Conservation (phyloP, 2,329 filamentous ascomycete species). For the Capronia coronata region DNA sequence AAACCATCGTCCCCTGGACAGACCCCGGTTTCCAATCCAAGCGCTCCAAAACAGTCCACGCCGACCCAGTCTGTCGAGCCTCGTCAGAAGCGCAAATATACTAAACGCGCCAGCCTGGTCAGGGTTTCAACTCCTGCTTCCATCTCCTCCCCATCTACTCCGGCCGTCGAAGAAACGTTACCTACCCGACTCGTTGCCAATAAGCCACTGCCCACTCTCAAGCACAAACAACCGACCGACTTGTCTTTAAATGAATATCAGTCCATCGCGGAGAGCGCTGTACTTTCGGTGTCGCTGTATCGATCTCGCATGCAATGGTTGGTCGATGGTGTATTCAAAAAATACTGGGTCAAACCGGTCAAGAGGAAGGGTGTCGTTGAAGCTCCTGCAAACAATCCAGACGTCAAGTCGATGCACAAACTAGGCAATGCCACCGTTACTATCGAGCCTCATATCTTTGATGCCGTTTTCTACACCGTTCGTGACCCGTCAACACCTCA, state of each 20-base stretch:
- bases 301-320: slow-evolving; percentile 55
- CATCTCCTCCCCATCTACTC: slow-evolving; percentile 29
- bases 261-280: slow-evolving; percentile 53
- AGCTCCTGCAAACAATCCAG: slow-evolving; percentile 41
- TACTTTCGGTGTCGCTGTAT: slow-evolving; percentile 52
- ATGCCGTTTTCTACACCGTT: slow-evolving; percentile 51
- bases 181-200: slow-evolving; percentile 50
- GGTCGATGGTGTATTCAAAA: slow-evolving; percentile 48
- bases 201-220: slow-evolving; percentile 49
- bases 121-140: slow-evolving; percentile 29
- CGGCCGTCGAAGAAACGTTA: slow-evolving; percentile 36
- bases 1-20: slow-evolving; percentile 33
- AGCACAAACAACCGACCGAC: slow-evolving; percentile 44
- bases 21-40: slow-evolving; percentile 9
- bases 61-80: slow-evolving; percentile 26
- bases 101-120: slow-evolving; percentile 30
- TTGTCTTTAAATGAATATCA: slow-evolving; percentile 52
- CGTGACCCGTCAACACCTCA: slow-evolving; percentile 43
- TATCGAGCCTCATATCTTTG: slow-evolving; percentile 58
- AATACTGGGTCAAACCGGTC: slow-evolving; percentile 54
- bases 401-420: slow-evolving; percentile 49
- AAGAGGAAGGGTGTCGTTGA: slow-evolving; percentile 48
- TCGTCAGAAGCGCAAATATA: slow-evolving; percentile 33
- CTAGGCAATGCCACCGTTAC: slow-evolving; percentile 54
- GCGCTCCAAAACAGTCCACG: slow-evolving; percentile 27